Conservation (phyloP, 257 asterid genomes). For the Capsicum baccatum region DNA sequence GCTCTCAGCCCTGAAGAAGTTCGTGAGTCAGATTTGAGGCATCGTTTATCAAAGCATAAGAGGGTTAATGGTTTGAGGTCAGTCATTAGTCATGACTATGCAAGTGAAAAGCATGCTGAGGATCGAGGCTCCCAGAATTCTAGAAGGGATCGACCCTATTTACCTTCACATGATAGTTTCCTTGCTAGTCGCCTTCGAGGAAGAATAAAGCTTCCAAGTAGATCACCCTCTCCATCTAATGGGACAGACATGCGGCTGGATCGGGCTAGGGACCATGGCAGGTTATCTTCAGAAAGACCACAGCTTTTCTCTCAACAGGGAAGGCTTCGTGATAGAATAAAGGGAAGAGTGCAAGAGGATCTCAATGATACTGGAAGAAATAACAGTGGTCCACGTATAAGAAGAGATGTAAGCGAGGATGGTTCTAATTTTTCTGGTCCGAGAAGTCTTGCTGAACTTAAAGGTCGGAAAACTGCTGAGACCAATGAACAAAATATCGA, state of each 20-base stretch:
- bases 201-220: constrained; percentile 66
- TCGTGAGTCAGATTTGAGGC: constrained; percentile 70
- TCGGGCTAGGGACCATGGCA: constrained; percentile 52
- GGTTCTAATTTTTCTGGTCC: constrained; percentile 63
- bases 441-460: constrained; percentile 77
- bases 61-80: constrained; percentile 80
- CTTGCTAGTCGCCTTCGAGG: constrained; percentile 71
- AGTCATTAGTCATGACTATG: constrained; percentile 65
- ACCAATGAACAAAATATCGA: constrained; percentile 40
- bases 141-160: constrained; percentile 47
- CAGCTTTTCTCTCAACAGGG: constrained; percentile 49
- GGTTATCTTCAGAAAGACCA: constrained; percentile 53
- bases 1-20: constrained; percentile 51
- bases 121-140: constrained; percentile 50
- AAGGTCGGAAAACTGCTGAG: constrained; percentile 54
- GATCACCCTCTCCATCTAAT: constrained; percentile 54
- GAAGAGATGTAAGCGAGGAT: constrained; percentile 55
- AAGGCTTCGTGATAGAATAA: constrained; percentile 64
- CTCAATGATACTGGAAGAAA: constrained; percentile 47
- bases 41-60: constrained; percentile 65
- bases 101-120: constrained; percentile 51
- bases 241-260: constrained; percentile 37
- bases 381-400: constrained; percentile 44
- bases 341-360: constrained; percentile 63
- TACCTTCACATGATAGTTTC: constrained; percentile 51